Evolutionary conservation across 805 yeast species (phyloP).

Genomic region (Cyberlindnera xishuangbannaensis): DNA sequence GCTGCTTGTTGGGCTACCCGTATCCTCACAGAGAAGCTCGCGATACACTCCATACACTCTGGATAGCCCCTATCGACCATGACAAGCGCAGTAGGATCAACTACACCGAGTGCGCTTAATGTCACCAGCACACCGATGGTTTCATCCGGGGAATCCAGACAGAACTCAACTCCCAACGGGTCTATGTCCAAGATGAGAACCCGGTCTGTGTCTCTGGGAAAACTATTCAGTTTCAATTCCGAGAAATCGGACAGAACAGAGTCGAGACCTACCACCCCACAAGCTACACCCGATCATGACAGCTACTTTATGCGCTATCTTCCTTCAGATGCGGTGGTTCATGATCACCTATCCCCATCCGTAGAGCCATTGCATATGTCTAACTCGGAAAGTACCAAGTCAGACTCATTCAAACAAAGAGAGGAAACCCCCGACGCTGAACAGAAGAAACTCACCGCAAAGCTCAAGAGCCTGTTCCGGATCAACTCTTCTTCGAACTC

Average conservation of each 20-base stretch:
- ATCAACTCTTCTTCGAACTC: slow-evolving; percentile 12
- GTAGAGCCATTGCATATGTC: slow-evolving; percentile 3
- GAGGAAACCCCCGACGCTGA: slow-evolving; percentile 3
- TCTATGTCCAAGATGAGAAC: slow-evolving; percentile 28
- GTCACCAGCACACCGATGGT: no score
- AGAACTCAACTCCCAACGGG: no score
- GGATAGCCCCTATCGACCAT: no score
- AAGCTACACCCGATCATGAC: background rate
- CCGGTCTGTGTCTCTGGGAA: slow-evolving; percentile 37
- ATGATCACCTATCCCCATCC: slow-evolving; percentile 10
- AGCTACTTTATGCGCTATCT: slow-evolving; percentile 7
- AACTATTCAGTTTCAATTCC: slow-evolving; percentile 34
- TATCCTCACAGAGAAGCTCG: no score
- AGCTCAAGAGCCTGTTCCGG: slow-evolving; percentile 22
- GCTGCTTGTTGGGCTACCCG: no score
- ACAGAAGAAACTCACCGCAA: slow-evolving; percentile 15
- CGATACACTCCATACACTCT: no score
- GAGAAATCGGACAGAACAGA: slow-evolving; percentile 10
- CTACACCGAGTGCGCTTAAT: no score
- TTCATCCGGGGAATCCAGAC: no score
- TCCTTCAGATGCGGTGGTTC: slow-evolving; percentile 10
- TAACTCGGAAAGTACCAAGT: no score
- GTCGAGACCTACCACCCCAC: slow-evolving; percentile 11
- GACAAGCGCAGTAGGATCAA: no score
- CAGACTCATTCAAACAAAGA: background rate